A percentile compares a stretch with the other conserved stretches of the same genome.
Evolutionary conservation across 306 rosid species (phyloP).

Genomic region (Crataegus laevigata): DNA sequence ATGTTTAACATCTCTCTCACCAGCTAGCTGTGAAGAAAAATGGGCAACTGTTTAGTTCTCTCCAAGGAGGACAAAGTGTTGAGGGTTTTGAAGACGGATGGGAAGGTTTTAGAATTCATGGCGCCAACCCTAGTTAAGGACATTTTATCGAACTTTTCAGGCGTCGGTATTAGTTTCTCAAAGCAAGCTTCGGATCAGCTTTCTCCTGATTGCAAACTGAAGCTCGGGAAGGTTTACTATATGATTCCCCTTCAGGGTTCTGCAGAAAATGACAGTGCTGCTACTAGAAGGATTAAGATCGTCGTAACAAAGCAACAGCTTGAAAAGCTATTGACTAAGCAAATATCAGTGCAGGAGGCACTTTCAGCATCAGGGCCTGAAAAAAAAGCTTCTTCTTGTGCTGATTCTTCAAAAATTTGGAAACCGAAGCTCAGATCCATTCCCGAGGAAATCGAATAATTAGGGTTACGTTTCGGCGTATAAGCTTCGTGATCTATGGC

Average conservation of each 20-base stretch:
- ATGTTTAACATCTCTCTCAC: background rate
- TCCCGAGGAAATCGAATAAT: slow-evolving; percentile 45
- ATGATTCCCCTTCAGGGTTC: slow-evolving; percentile 30
- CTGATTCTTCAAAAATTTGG: slow-evolving; percentile 16
- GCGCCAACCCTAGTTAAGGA: slow-evolving; percentile 44
- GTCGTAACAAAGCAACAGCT: slow-evolving; percentile 60
- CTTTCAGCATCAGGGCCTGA: slow-evolving; percentile 28
- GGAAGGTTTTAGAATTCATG: slow-evolving; percentile 42
- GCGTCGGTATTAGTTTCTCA: slow-evolving; percentile 28
- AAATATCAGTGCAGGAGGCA: slow-evolving; percentile 43
- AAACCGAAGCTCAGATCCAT: slow-evolving; percentile 52
- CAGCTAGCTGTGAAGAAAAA: slow-evolving; percentile 3
- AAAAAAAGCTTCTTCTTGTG: background rate
- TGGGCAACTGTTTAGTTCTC: slow-evolving; percentile 54
- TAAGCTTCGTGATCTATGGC: background rate
- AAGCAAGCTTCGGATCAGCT: slow-evolving; percentile 34
- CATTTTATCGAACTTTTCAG: slow-evolving; percentile 31
- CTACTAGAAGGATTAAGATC: slow-evolving; percentile 50
- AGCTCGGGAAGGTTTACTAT: slow-evolving; percentile 46
- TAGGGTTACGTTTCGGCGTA: background rate
- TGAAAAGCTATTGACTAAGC: slow-evolving; percentile 40
- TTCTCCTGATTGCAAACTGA: slow-evolving; percentile 39
- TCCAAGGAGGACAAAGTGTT: slow-evolving; percentile 25
- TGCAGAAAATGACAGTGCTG: background rate
- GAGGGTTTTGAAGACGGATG: slow-evolving; percentile 47